These are phyloP conservation scores for Spiromastix sp. DNA, from an alignment of 2,329 filamentous ascomycete species.

Conservation along the genomic window DNA sequence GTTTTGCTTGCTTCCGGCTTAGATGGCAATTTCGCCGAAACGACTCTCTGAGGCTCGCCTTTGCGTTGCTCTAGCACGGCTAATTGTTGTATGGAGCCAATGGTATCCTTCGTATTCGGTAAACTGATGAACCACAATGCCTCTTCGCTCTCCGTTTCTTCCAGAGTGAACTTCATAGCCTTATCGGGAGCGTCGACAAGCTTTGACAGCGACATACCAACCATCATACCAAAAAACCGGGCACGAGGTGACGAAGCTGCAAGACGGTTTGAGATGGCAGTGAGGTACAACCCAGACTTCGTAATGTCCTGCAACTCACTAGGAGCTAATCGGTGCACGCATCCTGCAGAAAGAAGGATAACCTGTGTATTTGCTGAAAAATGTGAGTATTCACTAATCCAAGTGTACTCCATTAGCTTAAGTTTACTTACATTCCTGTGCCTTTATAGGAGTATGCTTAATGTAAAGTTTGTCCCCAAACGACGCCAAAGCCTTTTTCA, in stretches of 20 bases:
- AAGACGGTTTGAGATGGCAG: conserved; percentile 74
- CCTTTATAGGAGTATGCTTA: conserved; percentile 68
- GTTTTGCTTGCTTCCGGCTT: conserved; percentile 8
- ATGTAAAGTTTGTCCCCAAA: conserved; percentile 86
- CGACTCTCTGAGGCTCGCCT: conserved; percentile 11
- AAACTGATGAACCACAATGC: conserved; percentile 65
- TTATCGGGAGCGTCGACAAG: conserved; percentile 58
- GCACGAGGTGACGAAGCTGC: conserved; percentile 63
- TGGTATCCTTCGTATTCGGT: conserved; percentile 48
- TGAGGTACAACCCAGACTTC: conserved; percentile 63
- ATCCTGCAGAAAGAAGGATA: conserved; percentile 66
- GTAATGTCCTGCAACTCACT: conserved; percentile 59
- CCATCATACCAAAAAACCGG: conserved; percentile 76
- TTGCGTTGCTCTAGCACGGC: conserved; percentile 14
- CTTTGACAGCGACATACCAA: conserved; percentile 62
- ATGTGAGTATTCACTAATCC: conserved; percentile 6
- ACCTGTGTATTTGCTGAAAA: conserved; percentile 65
- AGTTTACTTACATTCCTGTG: conserved; percentile 64
- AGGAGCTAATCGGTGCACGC: conserved; percentile 56
- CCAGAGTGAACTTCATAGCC: conserved; percentile 71
- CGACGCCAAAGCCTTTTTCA: conserved; percentile 55
- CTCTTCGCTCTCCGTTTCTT: conserved; percentile 65
- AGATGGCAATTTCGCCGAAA: conserved; percentile 7
- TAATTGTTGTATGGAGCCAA: conserved; percentile 50
- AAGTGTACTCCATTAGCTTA: neutral